Percentiles rank a stretch among this genome's conserved stretches.
phyloP scores from a whole-genome alignment of 179 eudicot species.

The Carnegiea gigantea region DNA sequence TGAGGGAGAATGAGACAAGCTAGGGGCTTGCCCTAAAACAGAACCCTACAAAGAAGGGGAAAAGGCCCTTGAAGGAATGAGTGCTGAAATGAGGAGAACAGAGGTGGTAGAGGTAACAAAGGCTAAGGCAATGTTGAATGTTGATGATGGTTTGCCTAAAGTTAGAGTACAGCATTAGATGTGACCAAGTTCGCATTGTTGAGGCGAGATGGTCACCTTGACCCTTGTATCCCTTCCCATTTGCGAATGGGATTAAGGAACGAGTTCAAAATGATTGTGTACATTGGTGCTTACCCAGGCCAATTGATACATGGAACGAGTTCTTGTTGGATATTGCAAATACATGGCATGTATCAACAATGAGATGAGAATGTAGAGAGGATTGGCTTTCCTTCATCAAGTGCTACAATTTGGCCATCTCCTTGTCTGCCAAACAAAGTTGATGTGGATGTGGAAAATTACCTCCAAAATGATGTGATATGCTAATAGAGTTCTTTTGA shows the following conservation, averaged over 20 bases:
- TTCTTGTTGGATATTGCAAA: slow-evolving; percentile 70
- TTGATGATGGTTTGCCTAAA: slow-evolving; percentile 4
- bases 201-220: slow-evolving; percentile 95
- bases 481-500: no score
- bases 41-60: slow-evolving; percentile 57
- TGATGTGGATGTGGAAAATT: neutral
- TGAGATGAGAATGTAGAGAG: slow-evolving; percentile 8
- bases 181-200: slow-evolving; percentile 62
- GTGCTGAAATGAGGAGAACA: slow-evolving; percentile 64
- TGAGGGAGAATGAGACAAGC: slow-evolving; percentile 91
- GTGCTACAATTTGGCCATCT: no score
- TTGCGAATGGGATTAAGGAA: slow-evolving; percentile 68
- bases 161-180: slow-evolving; percentile 60
- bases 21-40: slow-evolving; percentile 77
- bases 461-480: no score
- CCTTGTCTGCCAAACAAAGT: neutral
- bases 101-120: slow-evolving; percentile 52
- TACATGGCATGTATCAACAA: slow-evolving; percentile 39
- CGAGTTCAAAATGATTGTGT: slow-evolving; percentile 85
- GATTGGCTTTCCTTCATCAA: neutral
- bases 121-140: slow-evolving; percentile 31
- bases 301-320: slow-evolving; percentile 93
- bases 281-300: slow-evolving; percentile 98
- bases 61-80: slow-evolving; percentile 61
- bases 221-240: slow-evolving; percentile 80